These are phyloP conservation scores for Glarea lozoyensis DNA, from an alignment of 495 filamentous ascomycete genomes.

Conservation along the genomic window DNA sequence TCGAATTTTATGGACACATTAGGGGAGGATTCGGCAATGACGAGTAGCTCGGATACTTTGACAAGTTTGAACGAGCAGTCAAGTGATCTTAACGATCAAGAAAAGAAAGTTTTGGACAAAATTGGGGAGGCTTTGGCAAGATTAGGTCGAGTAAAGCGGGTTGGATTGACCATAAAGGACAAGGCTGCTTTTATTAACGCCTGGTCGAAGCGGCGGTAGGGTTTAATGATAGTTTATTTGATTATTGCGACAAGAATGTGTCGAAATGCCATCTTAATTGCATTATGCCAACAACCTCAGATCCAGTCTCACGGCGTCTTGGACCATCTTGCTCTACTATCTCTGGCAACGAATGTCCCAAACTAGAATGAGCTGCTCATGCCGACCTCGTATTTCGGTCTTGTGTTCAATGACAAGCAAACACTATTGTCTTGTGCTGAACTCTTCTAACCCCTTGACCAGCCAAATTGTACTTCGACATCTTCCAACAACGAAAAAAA, in stretches of 20 bases:
- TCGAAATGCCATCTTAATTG: background rate
- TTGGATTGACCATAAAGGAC: constrained; percentile 71
- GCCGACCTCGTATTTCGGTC: no score
- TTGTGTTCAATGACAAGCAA: no score
- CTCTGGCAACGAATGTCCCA: no score
- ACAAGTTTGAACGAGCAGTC: constrained; percentile 25
- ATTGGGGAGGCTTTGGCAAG: constrained; percentile 83
- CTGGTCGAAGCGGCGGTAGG: constrained; percentile 40
- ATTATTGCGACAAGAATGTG: background rate
- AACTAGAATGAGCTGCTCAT: no score
- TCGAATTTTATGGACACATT: constrained; percentile 42
- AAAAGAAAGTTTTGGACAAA: constrained; percentile 57
- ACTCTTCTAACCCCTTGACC: no score
- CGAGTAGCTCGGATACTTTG: constrained; percentile 25
- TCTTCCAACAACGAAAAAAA: no score
- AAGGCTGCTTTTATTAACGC: constrained; percentile 73
- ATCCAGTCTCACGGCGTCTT: no score
- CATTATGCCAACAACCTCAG: background rate
- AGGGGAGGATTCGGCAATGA: constrained; percentile 26
- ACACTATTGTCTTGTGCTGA: no score
- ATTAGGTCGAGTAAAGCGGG: constrained; percentile 81
- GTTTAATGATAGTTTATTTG: background rate
- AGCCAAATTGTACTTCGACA: no score
- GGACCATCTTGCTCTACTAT: no score
- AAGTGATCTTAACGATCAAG: constrained; percentile 39